Evolutionary conservation across 2,329 filamentous ascomycete species (phyloP).

Genomic region (Neopestalotiopsis sp.): DNA sequence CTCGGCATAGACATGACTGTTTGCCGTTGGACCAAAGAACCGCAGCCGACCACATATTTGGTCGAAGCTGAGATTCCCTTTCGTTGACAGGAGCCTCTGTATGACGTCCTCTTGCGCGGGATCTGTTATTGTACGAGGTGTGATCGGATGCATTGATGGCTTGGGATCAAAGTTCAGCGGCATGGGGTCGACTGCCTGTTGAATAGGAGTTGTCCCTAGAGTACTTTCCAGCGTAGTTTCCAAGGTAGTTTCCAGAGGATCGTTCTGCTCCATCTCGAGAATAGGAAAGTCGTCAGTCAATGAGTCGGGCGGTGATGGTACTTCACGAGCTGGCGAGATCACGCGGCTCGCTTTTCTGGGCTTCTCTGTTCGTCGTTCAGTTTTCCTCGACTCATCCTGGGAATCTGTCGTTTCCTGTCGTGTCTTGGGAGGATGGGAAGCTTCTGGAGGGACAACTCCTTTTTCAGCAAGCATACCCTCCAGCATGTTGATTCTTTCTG

Average conservation of each 20-base stretch:
- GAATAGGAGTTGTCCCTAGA: neutral
- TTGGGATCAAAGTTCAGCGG: conserved; percentile 24
- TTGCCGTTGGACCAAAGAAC: conserved; percentile 60
- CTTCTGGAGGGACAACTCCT: conserved; percentile 55
- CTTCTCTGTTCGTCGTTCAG: neutral
- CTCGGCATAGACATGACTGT: conserved; percentile 56
- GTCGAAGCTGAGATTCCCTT: conserved; percentile 57
- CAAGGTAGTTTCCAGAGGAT: neutral
- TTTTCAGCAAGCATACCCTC: conserved; percentile 57
- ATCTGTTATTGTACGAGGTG: conserved; percentile 40
- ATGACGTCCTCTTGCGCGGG: conserved; percentile 54
- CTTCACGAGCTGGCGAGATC: conserved; percentile 28
- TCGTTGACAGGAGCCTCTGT: conserved; percentile 53
- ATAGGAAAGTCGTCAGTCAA: conserved; percentile 37
- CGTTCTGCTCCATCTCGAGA: conserved; percentile 27
- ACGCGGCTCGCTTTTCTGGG: neutral
- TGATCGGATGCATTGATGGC: conserved; percentile 35
- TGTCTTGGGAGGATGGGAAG: conserved; percentile 59
- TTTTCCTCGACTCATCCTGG: conserved; percentile 13
- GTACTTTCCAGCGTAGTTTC: neutral
- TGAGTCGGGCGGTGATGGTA: conserved; percentile 39
- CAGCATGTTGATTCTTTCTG: conserved; percentile 57
- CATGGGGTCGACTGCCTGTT: neutral
- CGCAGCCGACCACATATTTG: conserved; percentile 55
- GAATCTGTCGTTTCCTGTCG: conserved; percentile 38